Evolutionary conservation across 2,329 filamentous ascomycete genomes (phyloP), one percentile per base, ranked within the genome.

Genomic region (Fusarium guadeloupense): DNA sequence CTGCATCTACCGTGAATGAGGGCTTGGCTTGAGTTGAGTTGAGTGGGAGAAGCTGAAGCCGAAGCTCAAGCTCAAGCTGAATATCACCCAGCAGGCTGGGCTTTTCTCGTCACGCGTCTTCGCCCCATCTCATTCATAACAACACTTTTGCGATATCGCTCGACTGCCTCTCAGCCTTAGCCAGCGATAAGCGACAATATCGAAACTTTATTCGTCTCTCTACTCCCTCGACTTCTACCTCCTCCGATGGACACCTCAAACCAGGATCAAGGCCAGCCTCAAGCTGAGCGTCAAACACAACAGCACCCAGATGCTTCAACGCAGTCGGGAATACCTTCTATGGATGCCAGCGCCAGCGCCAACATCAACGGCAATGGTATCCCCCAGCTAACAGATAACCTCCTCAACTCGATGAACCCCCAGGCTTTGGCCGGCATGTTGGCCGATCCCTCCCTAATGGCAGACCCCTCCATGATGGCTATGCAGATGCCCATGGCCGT

Each of bases 401-500:
- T 71, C 31, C 57, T 68, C 45, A 50, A 49, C 28, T 65, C 66
- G 16, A 47, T 66, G 49, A 62, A 71, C 38, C 58, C 69, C 28
- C 62, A 68, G 28, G 60, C 64, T 17, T 56, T 73, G 60, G 62
- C 63, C 2, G 55, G 49, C 47, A 57, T 74, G 48, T 51, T 71
- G 59, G 59, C 57, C 4, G 53, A 59, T 46, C 67, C 66, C 30
- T 53, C 64, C 20, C 69, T 74, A 41, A 57, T 69, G 38, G 53
- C 65, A 31, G 67, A 71, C 47, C 64, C 69, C 12, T 62, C 67
- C 34, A 61, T 73, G 49, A 50, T 62, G 28, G 64, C 67, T 37
- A 57, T 63, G 30, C 59, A 65, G 20, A 60, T 76, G 55, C 60
- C 70, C 4, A 54, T 72, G 39, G 54, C 52, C 14, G 70, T 71